These are phyloP conservation scores for Auxenochlorella pyrenoidosa DNA, from an alignment of 139 green algal genomes.

Conservation along the genomic window DNA sequence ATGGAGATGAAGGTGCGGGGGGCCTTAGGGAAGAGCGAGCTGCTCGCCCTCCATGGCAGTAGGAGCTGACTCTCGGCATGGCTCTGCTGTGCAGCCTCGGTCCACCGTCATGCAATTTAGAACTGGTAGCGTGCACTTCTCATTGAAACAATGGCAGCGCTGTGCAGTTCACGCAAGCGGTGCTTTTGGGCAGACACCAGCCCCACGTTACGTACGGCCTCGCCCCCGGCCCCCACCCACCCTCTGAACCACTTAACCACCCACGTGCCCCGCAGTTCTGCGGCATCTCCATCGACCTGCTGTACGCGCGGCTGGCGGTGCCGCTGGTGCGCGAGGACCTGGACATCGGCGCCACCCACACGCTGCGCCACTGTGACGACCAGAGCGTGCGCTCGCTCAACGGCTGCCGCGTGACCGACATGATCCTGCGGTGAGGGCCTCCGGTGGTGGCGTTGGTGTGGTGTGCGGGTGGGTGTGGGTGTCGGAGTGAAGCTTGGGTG, in stretches of 20 bases:
- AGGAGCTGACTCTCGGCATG: neutral
- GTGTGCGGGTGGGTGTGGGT: too few species aligned
- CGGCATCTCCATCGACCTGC: conserved; percentile 93
- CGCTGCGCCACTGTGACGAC: conserved; percentile 91
- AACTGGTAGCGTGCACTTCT: too few species aligned
- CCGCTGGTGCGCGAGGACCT: conserved; percentile 75
- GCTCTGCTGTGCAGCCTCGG: neutral
- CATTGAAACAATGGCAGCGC: too few species aligned
- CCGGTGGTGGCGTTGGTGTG: too few species aligned
- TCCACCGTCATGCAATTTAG: neutral
- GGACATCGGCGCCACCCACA: conserved; percentile 72
- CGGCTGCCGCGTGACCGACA: conserved; percentile 92
- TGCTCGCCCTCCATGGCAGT: too few species aligned
- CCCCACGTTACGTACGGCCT: too few species aligned
- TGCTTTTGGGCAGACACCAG: too few species aligned
- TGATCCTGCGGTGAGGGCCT: conserved; percentile 69
- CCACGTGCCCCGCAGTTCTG: conserved; percentile 65
- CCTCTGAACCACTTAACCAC: too few species aligned
- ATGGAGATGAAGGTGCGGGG: conserved; percentile 88
- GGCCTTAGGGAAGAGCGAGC: too few species aligned
- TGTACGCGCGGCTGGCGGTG: conserved; percentile 84
- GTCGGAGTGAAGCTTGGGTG: too few species aligned
- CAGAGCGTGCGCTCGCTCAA: conserved; percentile 86
- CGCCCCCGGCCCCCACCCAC: too few species aligned
- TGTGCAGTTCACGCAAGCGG: too few species aligned